A percentile compares a stretch with the other conserved stretches of the same genome.
These are phyloP conservation scores for Leccinum incarnatum DNA, from an alignment of 768 basidiomycete species.

Conservation along the genomic window DNA sequence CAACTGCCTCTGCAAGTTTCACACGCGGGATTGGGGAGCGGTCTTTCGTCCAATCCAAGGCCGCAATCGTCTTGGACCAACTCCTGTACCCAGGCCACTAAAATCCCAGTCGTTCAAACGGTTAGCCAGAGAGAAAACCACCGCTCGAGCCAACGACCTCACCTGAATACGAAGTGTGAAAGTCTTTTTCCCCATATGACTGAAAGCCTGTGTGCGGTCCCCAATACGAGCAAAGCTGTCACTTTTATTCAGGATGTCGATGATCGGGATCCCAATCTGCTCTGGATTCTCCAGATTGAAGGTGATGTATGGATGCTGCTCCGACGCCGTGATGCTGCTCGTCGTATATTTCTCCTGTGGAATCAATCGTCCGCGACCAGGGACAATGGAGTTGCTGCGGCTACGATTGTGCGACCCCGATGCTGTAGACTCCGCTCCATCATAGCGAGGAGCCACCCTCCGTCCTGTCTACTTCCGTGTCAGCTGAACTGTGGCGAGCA, in stretches of 20 bases:
- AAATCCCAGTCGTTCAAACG: background rate
- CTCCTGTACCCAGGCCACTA: conserved; percentile 80
- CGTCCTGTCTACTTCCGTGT: conserved; percentile 18
- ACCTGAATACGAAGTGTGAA: conserved; percentile 76
- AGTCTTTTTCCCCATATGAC: conserved; percentile 62
- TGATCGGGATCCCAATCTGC: conserved; percentile 58
- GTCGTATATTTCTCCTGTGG: conserved; percentile 26
- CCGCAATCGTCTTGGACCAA: conserved; percentile 75
- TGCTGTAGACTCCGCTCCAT: conserved; percentile 3
- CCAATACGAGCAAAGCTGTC: conserved; percentile 50
- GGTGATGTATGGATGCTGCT: conserved; percentile 52
- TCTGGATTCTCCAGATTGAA: conserved; percentile 54
- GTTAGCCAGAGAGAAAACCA: background rate
- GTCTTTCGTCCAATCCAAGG: conserved; percentile 69
- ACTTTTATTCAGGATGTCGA: conserved; percentile 52
- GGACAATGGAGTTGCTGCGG: background rate
- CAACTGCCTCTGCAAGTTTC: conserved; percentile 73
- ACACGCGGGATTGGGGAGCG: conserved; percentile 72
- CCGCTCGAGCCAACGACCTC: conserved; percentile 16
- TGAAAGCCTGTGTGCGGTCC: conserved; percentile 57
- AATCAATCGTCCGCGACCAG: conserved; percentile 20
- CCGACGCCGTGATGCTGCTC: conserved; percentile 4
- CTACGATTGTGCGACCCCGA: conserved; percentile 3
- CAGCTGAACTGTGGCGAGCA: conserved; percentile 13
- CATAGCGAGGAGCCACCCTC: conserved; percentile 18